Evolutionary conservation across 805 yeast genomes (phyloP).

Genomic region (Zygotorulaspora sp.): DNA sequence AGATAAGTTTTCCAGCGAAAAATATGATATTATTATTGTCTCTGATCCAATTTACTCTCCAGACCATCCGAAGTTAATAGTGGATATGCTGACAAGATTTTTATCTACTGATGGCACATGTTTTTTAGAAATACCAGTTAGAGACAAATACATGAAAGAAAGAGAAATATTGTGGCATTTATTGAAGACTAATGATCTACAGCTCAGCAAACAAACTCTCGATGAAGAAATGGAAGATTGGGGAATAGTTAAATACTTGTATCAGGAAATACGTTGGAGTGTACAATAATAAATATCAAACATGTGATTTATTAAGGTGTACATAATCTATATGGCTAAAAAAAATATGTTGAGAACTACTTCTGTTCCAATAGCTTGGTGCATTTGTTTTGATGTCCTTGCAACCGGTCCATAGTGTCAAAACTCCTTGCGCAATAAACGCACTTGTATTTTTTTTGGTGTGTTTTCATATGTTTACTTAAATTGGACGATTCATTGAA

Average conservation of each 20-base stretch:
- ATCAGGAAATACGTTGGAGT: slow-evolving; percentile 32
- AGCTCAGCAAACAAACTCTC: slow-evolving; percentile 35
- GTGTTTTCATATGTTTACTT: slow-evolving; percentile 82
- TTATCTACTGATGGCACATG: slow-evolving; percentile 43
- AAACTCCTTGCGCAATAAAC: slow-evolving; percentile 50
- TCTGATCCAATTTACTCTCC: slow-evolving; percentile 89
- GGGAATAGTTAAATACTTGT: slow-evolving; percentile 61
- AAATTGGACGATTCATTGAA: slow-evolving; percentile 88
- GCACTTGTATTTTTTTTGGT: slow-evolving; percentile 51
- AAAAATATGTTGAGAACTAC: not conserved
- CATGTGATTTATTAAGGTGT: not conserved
- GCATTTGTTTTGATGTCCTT: slow-evolving; percentile 37
- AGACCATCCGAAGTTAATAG: slow-evolving; percentile 72
- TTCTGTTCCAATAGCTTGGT: not conserved
- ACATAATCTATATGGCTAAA: not conserved
- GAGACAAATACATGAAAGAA: slow-evolving; percentile 62
- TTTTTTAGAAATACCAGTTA: slow-evolving; percentile 69
- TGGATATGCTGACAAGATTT: slow-evolving; percentile 51
- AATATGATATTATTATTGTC: slow-evolving; percentile 58
- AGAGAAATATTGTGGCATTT: slow-evolving; percentile 57
- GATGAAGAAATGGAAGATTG: slow-evolving; percentile 82
- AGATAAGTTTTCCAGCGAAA: slow-evolving; percentile 28
- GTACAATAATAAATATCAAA: not conserved
- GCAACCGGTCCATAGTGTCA: slow-evolving; percentile 40
- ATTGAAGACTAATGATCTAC: slow-evolving; percentile 35